Base-by-base conservation (phyloP, 1,284 basidiomycete species). In the Mycena citricolor region DNA sequence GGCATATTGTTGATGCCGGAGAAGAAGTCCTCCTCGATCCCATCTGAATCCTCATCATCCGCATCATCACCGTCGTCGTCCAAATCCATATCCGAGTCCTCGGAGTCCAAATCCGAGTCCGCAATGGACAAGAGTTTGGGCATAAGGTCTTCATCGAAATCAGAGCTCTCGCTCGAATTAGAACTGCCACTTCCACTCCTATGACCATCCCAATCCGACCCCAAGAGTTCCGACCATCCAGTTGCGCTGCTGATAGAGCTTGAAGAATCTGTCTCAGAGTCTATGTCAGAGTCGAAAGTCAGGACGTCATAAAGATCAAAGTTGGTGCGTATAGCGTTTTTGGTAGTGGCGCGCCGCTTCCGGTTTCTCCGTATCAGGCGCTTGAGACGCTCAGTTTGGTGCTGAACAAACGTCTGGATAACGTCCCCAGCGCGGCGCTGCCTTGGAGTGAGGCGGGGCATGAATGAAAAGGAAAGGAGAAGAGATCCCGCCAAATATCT, bases 151-250 rank as follows among this genome's bases (percentile, higher is more conserved):
- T n/a, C n/a, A n/a, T n/a, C n/a, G n/a, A n/a, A n/a, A n/a, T n/a
- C n/a, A n/a, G 10, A 29, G 26, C n/a, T n/a, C 26, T 29, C 26
- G 26, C 26, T 29, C 10, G 26, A 29, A 29, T 29, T n/a, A 10
- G 26, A 29, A n/a, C 26, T 29, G 26, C n/a, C 26, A n/a, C 26
- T 29, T 10, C n/a, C 26, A 10, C 10, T 29, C 13, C 14, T 25
- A 13, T 33, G 39, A 19, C 42, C 35, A n/a, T 32, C 22, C 42
- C 42, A 44, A 12, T 44, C 23, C 4, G 33, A 8, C 13, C 42
- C 42, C n/a, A 44, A 19, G 11, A 44, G 35, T 13, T 31, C 42
- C 8, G 42, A 44, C 42, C 42, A 44, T 28, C n/a, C 33, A n/a
- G 14, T 20, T 2, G 24, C 20, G 25, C 16, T 16, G 2, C 16